Conservation (phyloP, 2,329 filamentous ascomycete species). For the Fusarium floridanum region DNA sequence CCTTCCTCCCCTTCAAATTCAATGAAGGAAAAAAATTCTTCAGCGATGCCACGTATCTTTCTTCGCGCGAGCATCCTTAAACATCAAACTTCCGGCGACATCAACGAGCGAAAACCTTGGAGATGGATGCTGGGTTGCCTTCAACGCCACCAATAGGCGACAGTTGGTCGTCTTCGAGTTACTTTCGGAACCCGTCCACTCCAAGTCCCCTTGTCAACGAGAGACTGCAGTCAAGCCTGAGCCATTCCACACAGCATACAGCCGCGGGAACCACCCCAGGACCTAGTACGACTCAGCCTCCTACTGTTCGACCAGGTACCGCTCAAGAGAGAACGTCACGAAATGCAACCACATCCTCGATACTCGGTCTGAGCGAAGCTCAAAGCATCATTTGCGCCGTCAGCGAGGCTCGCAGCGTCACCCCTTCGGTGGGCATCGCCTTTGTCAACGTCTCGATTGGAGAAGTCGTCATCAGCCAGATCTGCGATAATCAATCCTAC, state of each 20-base stretch:
- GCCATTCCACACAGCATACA: slow-evolving; percentile 16
- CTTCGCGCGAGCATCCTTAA: neutral
- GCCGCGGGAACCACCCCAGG: slow-evolving; percentile 33
- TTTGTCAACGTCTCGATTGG: slow-evolving; percentile 89
- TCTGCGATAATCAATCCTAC: slow-evolving; percentile 94
- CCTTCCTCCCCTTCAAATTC: neutral
- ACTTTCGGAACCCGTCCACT: slow-evolving; percentile 35
- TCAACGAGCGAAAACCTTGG: neutral
- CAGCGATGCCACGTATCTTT: neutral
- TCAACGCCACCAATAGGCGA: slow-evolving; percentile 16
- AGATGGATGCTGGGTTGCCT: slow-evolving; percentile 13
- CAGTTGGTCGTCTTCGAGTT: slow-evolving; percentile 37
- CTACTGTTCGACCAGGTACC: slow-evolving; percentile 52
- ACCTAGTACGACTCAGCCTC: slow-evolving; percentile 32
- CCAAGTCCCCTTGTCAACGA: neutral
- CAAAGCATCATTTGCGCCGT: slow-evolving; percentile 90
- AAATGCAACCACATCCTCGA: slow-evolving; percentile 51
- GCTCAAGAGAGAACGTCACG: slow-evolving; percentile 61
- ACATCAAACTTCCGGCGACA: neutral
- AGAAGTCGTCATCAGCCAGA: slow-evolving; percentile 88
- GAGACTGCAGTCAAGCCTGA: slow-evolving; percentile 20
- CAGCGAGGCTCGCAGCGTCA: slow-evolving; percentile 87
- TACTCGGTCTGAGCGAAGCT: slow-evolving; percentile 61
- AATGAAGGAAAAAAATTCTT: neutral
- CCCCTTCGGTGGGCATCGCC: slow-evolving; percentile 85